These are phyloP conservation scores for Hyphopichia fennica DNA, from an alignment of 1,139 yeast genomes.

Conservation along the genomic window DNA sequence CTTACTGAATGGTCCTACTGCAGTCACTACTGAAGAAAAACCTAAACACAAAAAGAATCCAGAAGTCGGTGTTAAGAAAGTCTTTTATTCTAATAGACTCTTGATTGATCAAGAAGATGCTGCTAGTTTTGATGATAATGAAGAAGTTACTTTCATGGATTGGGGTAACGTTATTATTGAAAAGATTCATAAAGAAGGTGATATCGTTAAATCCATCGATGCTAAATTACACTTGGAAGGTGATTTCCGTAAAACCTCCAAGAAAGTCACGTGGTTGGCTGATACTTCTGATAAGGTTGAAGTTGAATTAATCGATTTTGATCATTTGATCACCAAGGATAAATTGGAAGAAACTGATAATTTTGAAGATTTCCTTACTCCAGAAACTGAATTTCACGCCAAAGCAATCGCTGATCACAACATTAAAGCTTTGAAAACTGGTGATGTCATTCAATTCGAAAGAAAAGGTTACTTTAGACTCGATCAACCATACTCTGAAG, in stretches of 20 bases:
- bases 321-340: conserved; percentile 93
- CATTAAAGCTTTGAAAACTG: conserved; percentile 71
- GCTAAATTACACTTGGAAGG: conserved; percentile 91
- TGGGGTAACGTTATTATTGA: conserved; percentile 95
- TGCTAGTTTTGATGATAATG: conserved; percentile 62
- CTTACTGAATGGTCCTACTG: conserved; percentile 69
- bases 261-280: conserved; percentile 95
- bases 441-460: conserved; percentile 91
- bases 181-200: conserved; percentile 64
- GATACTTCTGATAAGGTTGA: conserved; percentile 68
- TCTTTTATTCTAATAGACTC: conserved; percentile 61
- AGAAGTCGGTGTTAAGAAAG: conserved; percentile 82
- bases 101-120: conserved; percentile 93
- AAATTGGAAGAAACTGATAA: conserved; percentile 93
- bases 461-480: conserved; percentile 95
- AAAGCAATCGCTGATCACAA: conserved; percentile 81
- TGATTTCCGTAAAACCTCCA: conserved; percentile 95
- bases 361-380: conserved; percentile 90
- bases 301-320: conserved; percentile 87
- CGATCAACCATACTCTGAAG: conserved; percentile 61
- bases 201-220: conserved; percentile 59
- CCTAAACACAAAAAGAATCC: conserved; percentile 97
- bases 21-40: conserved; percentile 63
- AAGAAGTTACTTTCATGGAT: conserved; percentile 96
- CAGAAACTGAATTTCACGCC: conserved; percentile 81